Percentiles rank a stretch among this genome's conserved stretches.
Evolutionary conservation across 2,329 filamentous ascomycete genomes (phyloP).

Genomic region (Exophiala sp.): DNA sequence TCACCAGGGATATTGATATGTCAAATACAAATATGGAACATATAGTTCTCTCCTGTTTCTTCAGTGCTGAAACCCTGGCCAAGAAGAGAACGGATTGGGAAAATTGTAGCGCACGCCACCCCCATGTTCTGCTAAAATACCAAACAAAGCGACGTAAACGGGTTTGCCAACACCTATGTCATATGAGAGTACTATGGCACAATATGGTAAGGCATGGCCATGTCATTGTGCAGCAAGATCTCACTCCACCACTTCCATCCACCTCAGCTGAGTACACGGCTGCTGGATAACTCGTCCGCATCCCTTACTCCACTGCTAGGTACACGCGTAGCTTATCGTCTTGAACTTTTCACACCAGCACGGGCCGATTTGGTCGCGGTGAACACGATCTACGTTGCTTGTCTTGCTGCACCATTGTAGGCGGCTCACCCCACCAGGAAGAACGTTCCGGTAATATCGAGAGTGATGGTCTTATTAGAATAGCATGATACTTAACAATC

Average conservation of each 20-base stretch:
- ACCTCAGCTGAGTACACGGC: too few species aligned
- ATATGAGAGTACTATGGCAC: neutral
- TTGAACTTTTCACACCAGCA: neutral
- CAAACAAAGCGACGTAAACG: neutral
- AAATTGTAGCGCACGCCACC: too few species aligned
- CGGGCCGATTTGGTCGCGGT: neutral
- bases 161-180: neutral
- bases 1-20: too few species aligned
- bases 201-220: neutral
- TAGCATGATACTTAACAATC: neutral
- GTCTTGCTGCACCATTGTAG: neutral
- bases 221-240: constrained; percentile 1
- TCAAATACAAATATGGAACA: too few species aligned
- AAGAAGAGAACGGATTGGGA: too few species aligned
- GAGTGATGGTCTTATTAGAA: neutral
- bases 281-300: too few species aligned
- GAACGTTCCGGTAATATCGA: neutral
- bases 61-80: too few species aligned
- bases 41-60: too few species aligned
- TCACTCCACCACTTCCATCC: neutral
- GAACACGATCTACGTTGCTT: neutral
- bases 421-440: neutral
- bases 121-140: neutral
- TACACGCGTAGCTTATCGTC: neutral
- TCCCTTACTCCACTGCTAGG: too few species aligned